These are phyloP conservation scores for Plasmodium adleri DNA, from an alignment of 169 alveolate genomes.

Conservation along the genomic window DNA sequence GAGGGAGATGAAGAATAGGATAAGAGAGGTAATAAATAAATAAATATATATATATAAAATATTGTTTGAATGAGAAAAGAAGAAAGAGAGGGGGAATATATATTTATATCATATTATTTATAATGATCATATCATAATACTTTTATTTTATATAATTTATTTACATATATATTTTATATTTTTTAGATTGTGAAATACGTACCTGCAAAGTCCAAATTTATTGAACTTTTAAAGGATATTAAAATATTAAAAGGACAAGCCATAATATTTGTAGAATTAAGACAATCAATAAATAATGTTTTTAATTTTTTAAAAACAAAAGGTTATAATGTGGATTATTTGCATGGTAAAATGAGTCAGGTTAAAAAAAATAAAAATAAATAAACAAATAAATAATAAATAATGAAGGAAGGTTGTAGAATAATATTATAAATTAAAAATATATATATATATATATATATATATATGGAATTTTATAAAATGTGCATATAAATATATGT, in stretches of 20 bases:
- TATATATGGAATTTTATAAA: neutral
- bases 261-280: constrained; percentile 51
- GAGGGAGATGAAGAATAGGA: constrained; percentile 40
- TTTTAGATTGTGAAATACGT: constrained; percentile 45
- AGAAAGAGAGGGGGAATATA: no score
- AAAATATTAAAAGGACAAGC: constrained; percentile 50
- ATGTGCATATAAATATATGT: neutral
- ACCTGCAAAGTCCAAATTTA: constrained; percentile 33
- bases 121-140: no score
- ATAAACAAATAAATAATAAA: no score
- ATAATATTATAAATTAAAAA: no score
- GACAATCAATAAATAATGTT: constrained; percentile 36
- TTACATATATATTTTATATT: no score
- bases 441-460: neutral
- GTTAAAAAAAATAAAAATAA: neutral
- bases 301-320: constrained; percentile 33
- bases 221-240: constrained; percentile 30
- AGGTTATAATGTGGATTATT: constrained; percentile 36
- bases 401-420: no score
- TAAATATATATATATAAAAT: neutral
- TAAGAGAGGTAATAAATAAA: constrained; percentile 30
- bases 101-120: no score
- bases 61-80: neutral
- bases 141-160: no score
- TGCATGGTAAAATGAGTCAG: constrained; percentile 64